These are phyloP conservation scores for Polychytrium aggregatum DNA, from an alignment of 192 early-diverging fungal species.

Conservation along the genomic window DNA sequence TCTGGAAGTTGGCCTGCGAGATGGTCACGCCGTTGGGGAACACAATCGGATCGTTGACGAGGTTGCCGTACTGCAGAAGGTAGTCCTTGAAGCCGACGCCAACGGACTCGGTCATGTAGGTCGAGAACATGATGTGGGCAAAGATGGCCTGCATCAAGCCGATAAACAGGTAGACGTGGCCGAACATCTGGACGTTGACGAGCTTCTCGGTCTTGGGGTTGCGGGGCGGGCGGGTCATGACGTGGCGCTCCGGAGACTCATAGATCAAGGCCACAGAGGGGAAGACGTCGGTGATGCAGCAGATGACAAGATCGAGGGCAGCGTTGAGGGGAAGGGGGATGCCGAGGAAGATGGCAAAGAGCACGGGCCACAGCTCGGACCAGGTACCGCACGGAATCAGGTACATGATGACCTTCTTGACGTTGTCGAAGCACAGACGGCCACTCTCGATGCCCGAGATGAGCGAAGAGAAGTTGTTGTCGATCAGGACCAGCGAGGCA, in stretches of 20 bases:
- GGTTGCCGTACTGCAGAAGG: conserved; percentile 40
- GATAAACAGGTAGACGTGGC: conserved; percentile 70
- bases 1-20: neutral
- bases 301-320: conserved; percentile 39
- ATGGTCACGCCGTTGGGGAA: neutral
- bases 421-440: conserved; percentile 74
- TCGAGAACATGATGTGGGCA: conserved; percentile 60
- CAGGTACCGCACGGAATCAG: conserved; percentile 25
- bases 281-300: conserved; percentile 43
- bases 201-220: conserved; percentile 56
- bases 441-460: conserved; percentile 68
- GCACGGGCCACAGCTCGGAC: conserved; percentile 64
- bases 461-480: conserved; percentile 56
- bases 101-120: conserved; percentile 48
- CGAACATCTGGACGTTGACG: conserved; percentile 50
- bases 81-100: conserved; percentile 47
- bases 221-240: conserved; percentile 61
- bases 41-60: neutral
- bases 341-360: conserved; percentile 71
- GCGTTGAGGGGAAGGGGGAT: conserved; percentile 65
- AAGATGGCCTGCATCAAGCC: conserved; percentile 56
- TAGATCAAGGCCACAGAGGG: conserved; percentile 58
- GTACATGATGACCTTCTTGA: conserved; percentile 78
- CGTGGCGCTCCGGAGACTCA: conserved; percentile 64
- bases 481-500: conserved; percentile 30